phyloP scores from a whole-genome alignment of 441 rosid species.

The Corymbia calophylla region DNA sequence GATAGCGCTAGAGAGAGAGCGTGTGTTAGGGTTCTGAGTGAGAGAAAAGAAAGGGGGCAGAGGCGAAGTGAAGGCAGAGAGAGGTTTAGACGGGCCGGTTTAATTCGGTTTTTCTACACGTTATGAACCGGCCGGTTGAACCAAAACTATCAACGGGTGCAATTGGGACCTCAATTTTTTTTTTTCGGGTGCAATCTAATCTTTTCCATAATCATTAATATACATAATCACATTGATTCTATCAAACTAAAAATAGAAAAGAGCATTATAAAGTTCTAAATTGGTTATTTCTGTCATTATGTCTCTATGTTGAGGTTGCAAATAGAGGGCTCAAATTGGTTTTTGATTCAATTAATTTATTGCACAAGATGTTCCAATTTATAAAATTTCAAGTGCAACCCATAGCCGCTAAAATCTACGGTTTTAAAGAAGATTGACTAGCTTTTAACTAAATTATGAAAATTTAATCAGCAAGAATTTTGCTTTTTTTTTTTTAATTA shows the following conservation, averaged over 20 bases:
- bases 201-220: background rate
- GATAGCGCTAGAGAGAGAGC: background rate
- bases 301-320: fast-evolving
- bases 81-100: background rate
- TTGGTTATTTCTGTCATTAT: background rate
- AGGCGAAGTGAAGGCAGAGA: background rate
- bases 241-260: background rate
- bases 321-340: fast-evolving
- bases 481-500: no score
- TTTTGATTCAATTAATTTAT: background rate
- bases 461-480: background rate
- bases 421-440: background rate
- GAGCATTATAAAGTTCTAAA: background rate
- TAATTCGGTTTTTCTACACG: background rate
- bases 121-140: background rate
- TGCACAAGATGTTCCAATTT: background rate
- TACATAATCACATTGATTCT: background rate
- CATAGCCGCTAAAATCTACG: background rate
- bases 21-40: background rate
- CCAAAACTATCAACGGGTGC: background rate
- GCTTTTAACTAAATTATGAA: background rate
- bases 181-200: background rate
- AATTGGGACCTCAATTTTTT: background rate
- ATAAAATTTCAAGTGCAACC: background rate
- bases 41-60: background rate